phyloP scores from a whole-genome alignment of 73 alveolate genomes.

The Blepharisma stoltei region DNA sequence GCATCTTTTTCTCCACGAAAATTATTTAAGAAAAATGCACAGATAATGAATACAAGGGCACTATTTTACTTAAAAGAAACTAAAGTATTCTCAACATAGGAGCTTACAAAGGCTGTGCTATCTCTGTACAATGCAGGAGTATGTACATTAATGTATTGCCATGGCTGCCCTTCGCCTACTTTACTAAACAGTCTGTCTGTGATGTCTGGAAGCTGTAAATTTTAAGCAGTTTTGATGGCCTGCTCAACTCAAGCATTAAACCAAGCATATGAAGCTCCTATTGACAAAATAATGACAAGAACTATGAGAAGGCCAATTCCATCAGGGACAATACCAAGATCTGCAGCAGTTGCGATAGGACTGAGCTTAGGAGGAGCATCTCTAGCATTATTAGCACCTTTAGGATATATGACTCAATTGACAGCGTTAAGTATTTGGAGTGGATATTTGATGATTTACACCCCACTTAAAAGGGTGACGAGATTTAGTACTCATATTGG shows the following conservation, averaged over 20 bases:
- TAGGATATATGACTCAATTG: slow-evolving; percentile 53
- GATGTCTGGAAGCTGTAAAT: slow-evolving; percentile 14
- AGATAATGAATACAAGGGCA: too few relatives aligned
- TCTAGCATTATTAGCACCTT: slow-evolving; percentile 35
- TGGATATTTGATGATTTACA: slow-evolving; percentile 60
- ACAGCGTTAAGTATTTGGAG: slow-evolving; percentile 63
- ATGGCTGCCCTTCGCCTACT: slow-evolving; percentile 29
- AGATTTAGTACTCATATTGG: slow-evolving; percentile 69
- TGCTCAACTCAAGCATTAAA: slow-evolving; percentile 62
- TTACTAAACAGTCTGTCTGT: neutral
- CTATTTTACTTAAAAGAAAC: neutral
- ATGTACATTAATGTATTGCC: neutral
- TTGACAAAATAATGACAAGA: slow-evolving; percentile 69
- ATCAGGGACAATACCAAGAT: slow-evolving; percentile 35
- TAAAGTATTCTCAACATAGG: slow-evolving; percentile 1
- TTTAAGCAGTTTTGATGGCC: slow-evolving; percentile 36
- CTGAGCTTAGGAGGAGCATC: slow-evolving; percentile 50
- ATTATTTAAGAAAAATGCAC: too few relatives aligned
- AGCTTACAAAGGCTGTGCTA: slow-evolving; percentile 27
- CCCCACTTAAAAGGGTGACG: slow-evolving; percentile 64
- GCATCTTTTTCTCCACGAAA: too few relatives aligned
- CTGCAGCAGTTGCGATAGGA: slow-evolving; percentile 51
- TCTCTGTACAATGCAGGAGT: slow-evolving; percentile 33
- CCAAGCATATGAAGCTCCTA: slow-evolving; percentile 52
- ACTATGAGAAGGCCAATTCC: slow-evolving; percentile 74